Base-by-base conservation (phyloP, 129 eudicot genomes). In the Flaveria brownii region DNA sequence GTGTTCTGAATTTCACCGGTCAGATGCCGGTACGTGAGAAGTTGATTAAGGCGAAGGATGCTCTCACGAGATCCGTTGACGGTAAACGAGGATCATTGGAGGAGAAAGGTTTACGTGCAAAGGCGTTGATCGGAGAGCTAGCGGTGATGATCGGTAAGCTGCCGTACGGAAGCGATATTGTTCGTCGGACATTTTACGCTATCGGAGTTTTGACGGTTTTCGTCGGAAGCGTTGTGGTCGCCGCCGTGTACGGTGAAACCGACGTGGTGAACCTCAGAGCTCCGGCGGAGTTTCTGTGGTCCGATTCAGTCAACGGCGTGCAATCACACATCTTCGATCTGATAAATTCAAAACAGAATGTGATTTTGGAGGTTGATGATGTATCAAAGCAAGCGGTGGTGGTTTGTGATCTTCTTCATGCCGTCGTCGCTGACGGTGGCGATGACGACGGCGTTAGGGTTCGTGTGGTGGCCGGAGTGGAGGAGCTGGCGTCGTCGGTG, bases 141-240 rank as follows among this genome's bases (percentile, higher is more conserved):
- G 50, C 69, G 12, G 57, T 57, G 0, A 55, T 71, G 72, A 14
- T 85, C 39, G 79, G 62, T 15, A 78, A 33, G 50, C 54, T 77
- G 46, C 86, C 86, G 18, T 76, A 14, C 65, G 81, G 70, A 13
- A 83, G 81, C 26, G 81, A 81, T 72, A 64, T 78, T 0, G 69
- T 85, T 26, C 81, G 73, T n/a, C 88, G 86, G 9, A 75, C 76
- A 60, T 81, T 85, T 70, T 75, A 47, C 81, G 84, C 84, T 64
- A 75, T 82, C 55, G 88, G 84, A 45, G 67, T 71, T 10, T 28
- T 75, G 17, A 84, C 87, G 1, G 72, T 82, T 39, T 47, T 85
- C 14, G 45, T 85, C 46, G 83, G 85, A 59, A 54, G 86, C 12
- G 61, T 85, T 30, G 43, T 80, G 26, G 80, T 81, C 6, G 75